Percentiles rank a stretch among this genome's conserved stretches.
These are phyloP conservation scores for Mimosa bimucronata DNA, from an alignment of 306 rosid species.

Conservation along the genomic window DNA sequence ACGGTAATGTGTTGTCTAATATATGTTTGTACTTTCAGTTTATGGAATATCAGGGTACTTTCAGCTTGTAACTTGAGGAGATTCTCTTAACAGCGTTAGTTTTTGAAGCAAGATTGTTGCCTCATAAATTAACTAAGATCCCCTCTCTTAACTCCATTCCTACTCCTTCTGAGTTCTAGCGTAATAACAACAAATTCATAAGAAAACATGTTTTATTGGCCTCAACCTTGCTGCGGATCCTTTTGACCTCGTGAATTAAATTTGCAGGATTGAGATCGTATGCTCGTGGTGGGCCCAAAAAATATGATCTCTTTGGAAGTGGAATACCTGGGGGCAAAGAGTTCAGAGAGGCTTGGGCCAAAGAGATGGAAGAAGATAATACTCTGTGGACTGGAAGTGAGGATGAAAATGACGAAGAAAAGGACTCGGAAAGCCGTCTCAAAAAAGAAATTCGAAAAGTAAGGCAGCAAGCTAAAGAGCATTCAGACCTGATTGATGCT, in stretches of 20 bases:
- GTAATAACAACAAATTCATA: not conserved
- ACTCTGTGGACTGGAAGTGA: constrained; percentile 16
- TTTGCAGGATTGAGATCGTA: constrained; percentile 4
- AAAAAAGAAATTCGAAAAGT: not conserved
- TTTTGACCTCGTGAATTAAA: not conserved
- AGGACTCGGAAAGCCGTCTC: not conserved
- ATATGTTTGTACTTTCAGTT: not conserved
- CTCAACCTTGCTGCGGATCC: not conserved
- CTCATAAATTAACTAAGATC: not conserved
- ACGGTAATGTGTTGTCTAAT: not conserved
- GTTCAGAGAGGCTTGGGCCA: not conserved
- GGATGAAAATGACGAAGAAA: not conserved
- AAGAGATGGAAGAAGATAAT: constrained; percentile 9
- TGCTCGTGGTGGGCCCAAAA: not conserved
- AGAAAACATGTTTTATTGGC: not conserved
- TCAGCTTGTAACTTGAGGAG: not conserved
- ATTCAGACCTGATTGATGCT: constrained; percentile 12
- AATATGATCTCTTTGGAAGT: constrained; percentile 12
- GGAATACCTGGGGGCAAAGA: not conserved
- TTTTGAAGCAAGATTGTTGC: not conserved
- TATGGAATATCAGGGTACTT: not conserved
- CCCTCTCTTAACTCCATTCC: not conserved
- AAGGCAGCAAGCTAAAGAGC: constrained; percentile 14
- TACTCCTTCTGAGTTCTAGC: not conserved
- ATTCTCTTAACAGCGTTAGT: not conserved